Conservation (phyloP, 768 basidiomycete genomes). For the Hortiboletus campestris region DNA sequence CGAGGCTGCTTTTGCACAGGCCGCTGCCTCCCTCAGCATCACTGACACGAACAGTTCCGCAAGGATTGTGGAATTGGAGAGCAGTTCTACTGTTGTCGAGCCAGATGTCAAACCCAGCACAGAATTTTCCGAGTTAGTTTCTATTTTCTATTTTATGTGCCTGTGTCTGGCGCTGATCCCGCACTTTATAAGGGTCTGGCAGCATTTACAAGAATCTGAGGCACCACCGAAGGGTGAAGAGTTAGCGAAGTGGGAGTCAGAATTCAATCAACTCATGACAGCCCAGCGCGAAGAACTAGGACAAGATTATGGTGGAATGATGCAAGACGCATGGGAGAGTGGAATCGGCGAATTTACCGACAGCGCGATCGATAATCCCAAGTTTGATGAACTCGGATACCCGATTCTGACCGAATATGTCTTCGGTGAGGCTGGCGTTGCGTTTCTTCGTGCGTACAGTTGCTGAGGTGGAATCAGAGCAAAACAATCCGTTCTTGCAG, state of each 20-base stretch:
- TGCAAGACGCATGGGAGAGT: constrained; percentile 65
- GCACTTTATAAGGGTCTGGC: constrained; percentile 51
- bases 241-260: constrained; percentile 77
- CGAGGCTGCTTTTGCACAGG: constrained; percentile 79
- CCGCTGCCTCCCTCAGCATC: constrained; percentile 50
- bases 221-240: constrained; percentile 59
- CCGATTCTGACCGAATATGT: constrained; percentile 70
- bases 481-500: constrained; percentile 68
- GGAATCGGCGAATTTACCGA: constrained; percentile 46
- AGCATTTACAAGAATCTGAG: constrained; percentile 56
- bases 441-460: not conserved
- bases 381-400: constrained; percentile 71
- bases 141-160: not conserved
- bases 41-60: constrained; percentile 40
- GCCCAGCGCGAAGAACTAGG: constrained; percentile 63
- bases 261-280: constrained; percentile 77
- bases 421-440: constrained; percentile 58
- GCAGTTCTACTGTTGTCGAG: constrained; percentile 39
- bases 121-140: constrained; percentile 55
- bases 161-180: constrained; percentile 1
- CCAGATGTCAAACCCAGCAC: constrained; percentile 28
- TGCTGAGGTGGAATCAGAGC: constrained; percentile 44
- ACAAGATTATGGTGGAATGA: constrained; percentile 56
- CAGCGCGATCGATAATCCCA: constrained; percentile 32
- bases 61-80: constrained; percentile 54